Evolutionary conservation across 225 moss, liverwort and hornwort species (phyloP).

Genomic region (Polytrichum formosum): DNA sequence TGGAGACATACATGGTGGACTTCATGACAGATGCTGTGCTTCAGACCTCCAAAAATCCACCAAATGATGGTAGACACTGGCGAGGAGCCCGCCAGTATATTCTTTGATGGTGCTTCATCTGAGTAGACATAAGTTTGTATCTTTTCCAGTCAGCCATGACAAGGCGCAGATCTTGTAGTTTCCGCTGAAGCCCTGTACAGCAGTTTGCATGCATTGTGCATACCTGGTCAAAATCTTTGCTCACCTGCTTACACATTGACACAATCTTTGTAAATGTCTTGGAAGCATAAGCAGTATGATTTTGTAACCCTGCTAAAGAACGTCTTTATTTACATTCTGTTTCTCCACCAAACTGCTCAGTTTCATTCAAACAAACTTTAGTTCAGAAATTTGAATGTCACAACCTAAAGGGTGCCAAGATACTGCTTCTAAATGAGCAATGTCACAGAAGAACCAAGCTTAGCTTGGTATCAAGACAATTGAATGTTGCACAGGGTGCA

Average conservation of each 20-base stretch:
- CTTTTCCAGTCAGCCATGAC: slow-evolving; percentile 76
- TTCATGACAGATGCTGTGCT: too few relatives aligned
- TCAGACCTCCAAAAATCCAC: slow-evolving; percentile 16
- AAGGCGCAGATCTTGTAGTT: slow-evolving; percentile 75
- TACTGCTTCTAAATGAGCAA: too few relatives aligned
- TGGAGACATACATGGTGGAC: too few relatives aligned
- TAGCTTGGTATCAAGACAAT: too few relatives aligned
- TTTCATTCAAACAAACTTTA: too few relatives aligned
- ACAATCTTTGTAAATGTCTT: slow-evolving; percentile 1
- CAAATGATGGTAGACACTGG: slow-evolving; percentile 83
- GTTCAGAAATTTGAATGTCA: too few relatives aligned
- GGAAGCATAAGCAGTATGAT: neutral
- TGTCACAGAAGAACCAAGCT: too few relatives aligned
- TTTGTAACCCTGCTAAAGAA: neutral
- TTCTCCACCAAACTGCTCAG: too few relatives aligned
- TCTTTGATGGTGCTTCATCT: slow-evolving; percentile 66
- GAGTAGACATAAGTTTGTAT: slow-evolving; percentile 65
- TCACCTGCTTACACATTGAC: slow-evolving; percentile 30
- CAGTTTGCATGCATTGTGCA: slow-evolving; percentile 99
- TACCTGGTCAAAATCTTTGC: slow-evolving; percentile 78
- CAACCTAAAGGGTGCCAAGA: too few relatives aligned
- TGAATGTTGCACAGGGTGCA: too few relatives aligned
- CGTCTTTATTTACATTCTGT: too few relatives aligned
- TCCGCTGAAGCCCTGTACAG: slow-evolving; percentile 90
- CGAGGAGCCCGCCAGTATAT: slow-evolving; percentile 87